These are phyloP conservation scores for Moricandia moricandioides DNA, from an alignment of 345 rosid genomes.

Conservation along the genomic window DNA sequence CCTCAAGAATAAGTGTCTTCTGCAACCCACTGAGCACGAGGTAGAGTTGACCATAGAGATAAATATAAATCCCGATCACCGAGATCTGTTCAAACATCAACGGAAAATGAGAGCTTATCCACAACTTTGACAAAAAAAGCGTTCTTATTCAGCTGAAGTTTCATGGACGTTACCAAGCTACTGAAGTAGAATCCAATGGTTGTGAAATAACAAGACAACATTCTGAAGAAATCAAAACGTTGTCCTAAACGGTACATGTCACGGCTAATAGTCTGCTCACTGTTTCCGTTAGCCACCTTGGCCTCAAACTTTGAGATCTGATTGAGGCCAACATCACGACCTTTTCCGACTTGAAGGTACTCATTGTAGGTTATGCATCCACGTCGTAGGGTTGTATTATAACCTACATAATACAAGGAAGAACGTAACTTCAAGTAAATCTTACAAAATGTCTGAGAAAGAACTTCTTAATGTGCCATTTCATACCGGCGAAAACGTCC, in stretches of 20 bases:
- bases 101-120: not conserved
- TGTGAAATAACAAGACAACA: slow-evolving; percentile 93
- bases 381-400: slow-evolving; percentile 69
- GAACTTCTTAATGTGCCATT: slow-evolving; percentile 9
- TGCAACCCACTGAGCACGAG: slow-evolving; percentile 93
- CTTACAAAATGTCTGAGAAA: slow-evolving; percentile 10
- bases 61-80: slow-evolving; percentile 75
- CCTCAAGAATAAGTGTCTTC: slow-evolving; percentile 63
- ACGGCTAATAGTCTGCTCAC: slow-evolving; percentile 93
- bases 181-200: slow-evolving; percentile 94
- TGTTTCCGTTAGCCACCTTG: slow-evolving; percentile 94
- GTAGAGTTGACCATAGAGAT: slow-evolving; percentile 92
- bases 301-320: slow-evolving; percentile 98
- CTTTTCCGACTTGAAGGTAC: slow-evolving; percentile 95
- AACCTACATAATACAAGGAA: slow-evolving; percentile 51
- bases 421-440: slow-evolving; percentile 18
- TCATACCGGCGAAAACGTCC: slow-evolving; percentile 86
- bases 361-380: slow-evolving; percentile 86
- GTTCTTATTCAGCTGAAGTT: not conserved
- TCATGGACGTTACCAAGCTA: slow-evolving; percentile 59
- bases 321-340: slow-evolving; percentile 96
- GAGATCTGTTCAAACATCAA: slow-evolving; percentile 55
- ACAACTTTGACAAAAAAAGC: not conserved
- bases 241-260: slow-evolving; percentile 86
- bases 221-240: slow-evolving; percentile 90